Conservation (phyloP, 2,329 filamentous ascomycete species). For the Exophiala sp. region DNA sequence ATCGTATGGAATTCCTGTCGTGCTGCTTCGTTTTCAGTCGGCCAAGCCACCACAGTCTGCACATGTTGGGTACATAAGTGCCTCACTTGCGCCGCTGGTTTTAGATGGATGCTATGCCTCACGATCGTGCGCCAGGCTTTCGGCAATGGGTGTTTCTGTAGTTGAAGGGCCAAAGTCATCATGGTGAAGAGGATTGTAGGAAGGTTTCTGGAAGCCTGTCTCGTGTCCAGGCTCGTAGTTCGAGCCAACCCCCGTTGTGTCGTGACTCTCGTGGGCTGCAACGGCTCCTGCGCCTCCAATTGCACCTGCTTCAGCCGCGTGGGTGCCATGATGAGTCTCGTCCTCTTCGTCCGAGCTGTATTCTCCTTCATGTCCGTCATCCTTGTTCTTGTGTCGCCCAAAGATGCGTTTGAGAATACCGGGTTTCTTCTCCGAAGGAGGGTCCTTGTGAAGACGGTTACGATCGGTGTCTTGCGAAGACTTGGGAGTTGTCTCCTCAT, state of each 20-base stretch:
- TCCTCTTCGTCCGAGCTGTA: constrained; percentile 27
- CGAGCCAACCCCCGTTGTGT: neutral
- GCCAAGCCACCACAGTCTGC: too few species aligned
- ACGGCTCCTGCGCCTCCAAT: constrained; percentile 8
- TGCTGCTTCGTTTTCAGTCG: too few species aligned
- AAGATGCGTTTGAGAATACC: constrained; percentile 27
- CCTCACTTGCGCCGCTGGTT: too few species aligned
- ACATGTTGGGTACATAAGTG: neutral
- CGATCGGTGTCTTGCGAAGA: constrained; percentile 17
- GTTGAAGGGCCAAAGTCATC: constrained; percentile 1
- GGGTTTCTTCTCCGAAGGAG: constrained; percentile 25
- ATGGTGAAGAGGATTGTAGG: constrained; percentile 24
- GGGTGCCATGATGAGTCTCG: constrained; percentile 4
- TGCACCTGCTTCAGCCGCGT: constrained; percentile 8
- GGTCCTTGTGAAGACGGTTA: constrained; percentile 21
- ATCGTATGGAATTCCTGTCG: constrained; percentile 10
- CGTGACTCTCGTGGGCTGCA: constrained; percentile 2
- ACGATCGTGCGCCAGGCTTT: neutral
- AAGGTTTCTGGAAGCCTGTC: constrained; percentile 20
- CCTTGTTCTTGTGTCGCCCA: constrained; percentile 28
- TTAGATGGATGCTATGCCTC: neutral
- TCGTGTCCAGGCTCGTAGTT: constrained; percentile 5
- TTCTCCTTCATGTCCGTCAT: constrained; percentile 26
- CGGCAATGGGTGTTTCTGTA: neutral
- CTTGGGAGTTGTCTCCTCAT: constrained; percentile 9